These are phyloP conservation scores for Paulownia fortunei DNA, from an alignment of 257 asterid genomes.

Conservation along the genomic window DNA sequence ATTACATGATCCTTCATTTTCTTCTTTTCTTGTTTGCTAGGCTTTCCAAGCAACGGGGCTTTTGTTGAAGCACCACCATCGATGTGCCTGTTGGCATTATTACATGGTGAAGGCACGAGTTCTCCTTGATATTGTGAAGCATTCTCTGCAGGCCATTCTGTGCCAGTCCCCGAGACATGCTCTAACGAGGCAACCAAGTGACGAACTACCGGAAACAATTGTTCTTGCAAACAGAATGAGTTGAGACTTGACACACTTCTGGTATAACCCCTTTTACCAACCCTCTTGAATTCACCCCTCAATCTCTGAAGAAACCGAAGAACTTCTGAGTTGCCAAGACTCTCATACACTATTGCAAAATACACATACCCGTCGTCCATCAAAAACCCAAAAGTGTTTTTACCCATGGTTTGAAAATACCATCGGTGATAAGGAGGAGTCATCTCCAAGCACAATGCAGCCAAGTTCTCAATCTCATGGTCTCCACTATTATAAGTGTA, in stretches of 20 bases:
- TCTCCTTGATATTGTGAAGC: conserved; percentile 22
- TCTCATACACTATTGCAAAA: conserved; percentile 61
- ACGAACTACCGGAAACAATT: conserved; percentile 51
- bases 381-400: conserved; percentile 61
- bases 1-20: conserved; percentile 53
- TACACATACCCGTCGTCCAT: conserved; percentile 59
- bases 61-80: conserved; percentile 53
- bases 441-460: conserved; percentile 66
- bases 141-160: conserved; percentile 35
- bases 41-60: conserved; percentile 70
- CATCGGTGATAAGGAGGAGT: conserved; percentile 74
- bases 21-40: conserved; percentile 61
- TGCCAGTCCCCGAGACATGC: conserved; percentile 30
- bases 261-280: conserved; percentile 40
- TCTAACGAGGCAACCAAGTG: conserved; percentile 50
- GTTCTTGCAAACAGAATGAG: conserved; percentile 55
- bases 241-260: conserved; percentile 43
- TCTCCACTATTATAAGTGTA: conserved; percentile 54
- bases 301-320: conserved; percentile 54
- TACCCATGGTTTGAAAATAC: conserved; percentile 65
- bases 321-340: conserved; percentile 44
- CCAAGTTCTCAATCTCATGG: conserved; percentile 60
- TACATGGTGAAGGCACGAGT: conserved; percentile 41
- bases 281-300: conserved; percentile 61
- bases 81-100: conserved; percentile 30